A percentile compares a stretch with the other conserved stretches of the same genome.
These are phyloP conservation scores for Trichodelitschia bisporula DNA, from an alignment of 495 filamentous ascomycete genomes.

Conservation along the genomic window DNA sequence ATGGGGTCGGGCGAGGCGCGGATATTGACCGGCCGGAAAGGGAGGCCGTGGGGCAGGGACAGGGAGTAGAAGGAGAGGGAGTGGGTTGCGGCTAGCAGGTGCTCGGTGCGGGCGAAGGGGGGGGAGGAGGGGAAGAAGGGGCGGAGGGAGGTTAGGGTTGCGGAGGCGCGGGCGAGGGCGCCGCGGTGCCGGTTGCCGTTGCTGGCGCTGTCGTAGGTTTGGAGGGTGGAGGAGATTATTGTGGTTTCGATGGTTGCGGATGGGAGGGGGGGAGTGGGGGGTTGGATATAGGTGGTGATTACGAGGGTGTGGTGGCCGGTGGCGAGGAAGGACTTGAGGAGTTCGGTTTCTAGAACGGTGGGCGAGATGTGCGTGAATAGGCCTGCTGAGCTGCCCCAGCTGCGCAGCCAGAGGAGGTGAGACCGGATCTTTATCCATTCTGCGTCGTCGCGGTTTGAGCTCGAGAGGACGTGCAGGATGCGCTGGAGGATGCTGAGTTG, in stretches of 20 bases:
- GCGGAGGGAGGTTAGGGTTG: slow-evolving; percentile 28
- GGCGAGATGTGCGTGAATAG: too few species aligned
- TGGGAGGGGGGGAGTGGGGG: slow-evolving; percentile 24
- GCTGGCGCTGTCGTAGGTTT: slow-evolving; percentile 67
- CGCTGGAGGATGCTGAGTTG: slow-evolving; percentile 39
- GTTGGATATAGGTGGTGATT: slow-evolving; percentile 38
- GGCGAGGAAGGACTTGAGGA: too few species aligned
- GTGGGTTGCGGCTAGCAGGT: slow-evolving; percentile 69
- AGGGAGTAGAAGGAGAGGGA: slow-evolving; percentile 69
- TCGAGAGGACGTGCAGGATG: slow-evolving; percentile 28
- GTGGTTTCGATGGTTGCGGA: slow-evolving; percentile 30
- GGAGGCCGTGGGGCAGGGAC: slow-evolving; percentile 72
- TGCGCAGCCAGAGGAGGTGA: too few species aligned
- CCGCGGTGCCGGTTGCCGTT: slow-evolving; percentile 71
- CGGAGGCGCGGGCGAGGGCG: slow-evolving; percentile 58
- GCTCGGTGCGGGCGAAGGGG: slow-evolving; percentile 29
- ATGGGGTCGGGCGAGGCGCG: slow-evolving; percentile 70
- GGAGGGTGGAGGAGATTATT: slow-evolving; percentile 40
- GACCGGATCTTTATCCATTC: not conserved
- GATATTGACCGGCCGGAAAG: slow-evolving; percentile 76
- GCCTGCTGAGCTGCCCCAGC: too few species aligned
- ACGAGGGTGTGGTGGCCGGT: too few species aligned
- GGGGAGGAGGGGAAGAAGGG: not conserved
- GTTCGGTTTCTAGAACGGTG: too few species aligned
- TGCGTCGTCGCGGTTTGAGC: not conserved